Percentiles rank a stretch among this genome's conserved stretches.
phyloP scores from a whole-genome alignment of 768 basidiomycete species.

The Boletus rufocinnamomeus region DNA sequence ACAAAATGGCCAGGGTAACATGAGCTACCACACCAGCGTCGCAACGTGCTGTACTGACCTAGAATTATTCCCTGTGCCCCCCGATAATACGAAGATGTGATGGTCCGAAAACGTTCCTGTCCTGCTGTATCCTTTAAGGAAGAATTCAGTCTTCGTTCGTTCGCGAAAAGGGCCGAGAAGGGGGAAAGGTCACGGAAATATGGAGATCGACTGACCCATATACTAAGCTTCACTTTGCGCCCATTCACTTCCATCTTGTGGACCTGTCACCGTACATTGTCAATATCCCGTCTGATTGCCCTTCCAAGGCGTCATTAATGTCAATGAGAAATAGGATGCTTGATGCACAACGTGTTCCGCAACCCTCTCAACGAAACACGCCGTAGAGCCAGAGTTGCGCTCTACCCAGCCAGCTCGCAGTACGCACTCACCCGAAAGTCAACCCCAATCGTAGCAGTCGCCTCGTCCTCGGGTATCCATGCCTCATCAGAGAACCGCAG shows the following conservation, averaged over 20 bases:
- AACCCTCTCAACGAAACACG: neutral
- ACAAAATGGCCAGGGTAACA: neutral
- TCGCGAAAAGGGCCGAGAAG: neutral
- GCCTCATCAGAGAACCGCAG: slow-evolving; percentile 97
- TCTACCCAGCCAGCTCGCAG: neutral
- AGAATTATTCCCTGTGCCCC: slow-evolving; percentile 84
- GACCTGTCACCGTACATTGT: slow-evolving; percentile 48
- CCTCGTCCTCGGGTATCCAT: slow-evolving; percentile 90
- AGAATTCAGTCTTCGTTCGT: neutral
- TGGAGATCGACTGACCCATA: slow-evolving; percentile 73
- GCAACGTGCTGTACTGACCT: slow-evolving; percentile 38
- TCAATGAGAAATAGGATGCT: neutral
- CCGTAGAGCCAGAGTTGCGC: neutral
- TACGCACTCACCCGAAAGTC: slow-evolving; percentile 70
- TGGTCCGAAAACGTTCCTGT: slow-evolving; percentile 94
- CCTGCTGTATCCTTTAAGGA: slow-evolving; percentile 82
- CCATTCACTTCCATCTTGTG: slow-evolving; percentile 87
- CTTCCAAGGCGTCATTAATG: neutral
- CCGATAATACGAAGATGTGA: slow-evolving; percentile 94
- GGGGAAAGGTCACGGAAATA: too few species aligned
- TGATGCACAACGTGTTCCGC: neutral
- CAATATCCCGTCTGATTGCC: neutral
- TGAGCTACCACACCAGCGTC: neutral
- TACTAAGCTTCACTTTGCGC: slow-evolving; percentile 87
- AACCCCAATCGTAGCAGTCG: slow-evolving; percentile 81